Evolutionary conservation across 1,139 yeast genomes (phyloP).

Genomic region (Saccharomyces hybrid): DNA sequence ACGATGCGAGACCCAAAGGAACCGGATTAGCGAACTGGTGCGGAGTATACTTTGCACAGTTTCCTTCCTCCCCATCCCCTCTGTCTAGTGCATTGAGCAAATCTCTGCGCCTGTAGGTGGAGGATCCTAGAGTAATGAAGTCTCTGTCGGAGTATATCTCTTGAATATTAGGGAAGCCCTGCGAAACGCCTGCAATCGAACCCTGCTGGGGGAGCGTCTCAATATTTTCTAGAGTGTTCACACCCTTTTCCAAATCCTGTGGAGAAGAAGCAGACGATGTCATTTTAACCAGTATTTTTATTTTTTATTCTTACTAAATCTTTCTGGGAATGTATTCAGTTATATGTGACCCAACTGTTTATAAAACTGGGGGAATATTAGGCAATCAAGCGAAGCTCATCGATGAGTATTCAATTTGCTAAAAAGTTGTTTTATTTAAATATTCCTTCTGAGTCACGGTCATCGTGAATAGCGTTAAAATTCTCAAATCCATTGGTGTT

Average conservation of each 20-base stretch:
- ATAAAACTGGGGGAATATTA: background rate
- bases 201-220: slow-evolving; percentile 4
- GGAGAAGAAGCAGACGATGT: slow-evolving; percentile 3
- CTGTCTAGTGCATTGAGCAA: slow-evolving; percentile 54
- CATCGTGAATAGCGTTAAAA: background rate
- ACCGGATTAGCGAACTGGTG: slow-evolving; percentile 45
- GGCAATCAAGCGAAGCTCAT: background rate
- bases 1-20: slow-evolving; percentile 52
- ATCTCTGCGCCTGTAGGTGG: slow-evolving; percentile 48
- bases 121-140: slow-evolving; percentile 45
- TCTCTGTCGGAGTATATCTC: slow-evolving; percentile 31
- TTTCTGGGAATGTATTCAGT: background rate
- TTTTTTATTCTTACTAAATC: background rate
- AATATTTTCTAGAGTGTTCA: background rate
- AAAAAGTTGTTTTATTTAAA: background rate
- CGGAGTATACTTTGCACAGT: slow-evolving; percentile 25
- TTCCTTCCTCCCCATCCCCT: slow-evolving; percentile 49
- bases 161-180: slow-evolving; percentile 8
- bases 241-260: slow-evolving; percentile 2
- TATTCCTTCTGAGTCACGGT: background rate
- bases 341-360: background rate
- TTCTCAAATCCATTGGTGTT: background rate
- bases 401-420: background rate
- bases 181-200: slow-evolving; percentile 2
- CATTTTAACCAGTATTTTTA: background rate